These are phyloP conservation scores for Bruguiera parviflora DNA, from an alignment of 345 rosid genomes.

Conservation along the genomic window DNA sequence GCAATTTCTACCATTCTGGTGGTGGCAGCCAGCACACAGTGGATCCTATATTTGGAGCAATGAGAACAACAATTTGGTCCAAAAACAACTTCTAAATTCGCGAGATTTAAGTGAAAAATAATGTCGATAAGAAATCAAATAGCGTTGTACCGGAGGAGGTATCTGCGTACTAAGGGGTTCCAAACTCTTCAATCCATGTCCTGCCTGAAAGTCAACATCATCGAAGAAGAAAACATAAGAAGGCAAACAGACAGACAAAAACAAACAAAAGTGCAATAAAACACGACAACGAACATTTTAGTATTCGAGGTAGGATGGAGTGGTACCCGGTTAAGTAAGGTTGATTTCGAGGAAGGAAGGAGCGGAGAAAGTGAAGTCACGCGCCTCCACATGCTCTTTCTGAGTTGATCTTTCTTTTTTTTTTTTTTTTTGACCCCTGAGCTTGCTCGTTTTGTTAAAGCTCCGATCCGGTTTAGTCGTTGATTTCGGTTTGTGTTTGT, in stretches of 20 bases:
- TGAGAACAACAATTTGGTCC: not conserved
- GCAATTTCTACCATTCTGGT: not conserved
- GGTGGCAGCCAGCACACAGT: not conserved
- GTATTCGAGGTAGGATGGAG: not conserved
- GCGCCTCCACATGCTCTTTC: slow-evolving; percentile 68
- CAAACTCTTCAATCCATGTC: slow-evolving; percentile 32
- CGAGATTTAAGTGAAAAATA: too few relatives aligned
- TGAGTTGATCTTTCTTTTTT: not conserved
- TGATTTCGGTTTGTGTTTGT: slow-evolving; percentile 7
- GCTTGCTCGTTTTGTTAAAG: not conserved
- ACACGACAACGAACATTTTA: not conserved
- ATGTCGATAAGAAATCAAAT: not conserved
- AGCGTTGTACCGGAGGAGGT: slow-evolving; percentile 37
- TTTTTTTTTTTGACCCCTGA: not conserved
- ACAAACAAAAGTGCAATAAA: not conserved
- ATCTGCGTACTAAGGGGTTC: slow-evolving; percentile 40
- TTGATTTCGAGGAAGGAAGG: slow-evolving; percentile 45
- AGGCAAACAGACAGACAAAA: not conserved
- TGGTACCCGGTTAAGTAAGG: slow-evolving; percentile 43
- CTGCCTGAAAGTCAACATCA: slow-evolving; percentile 29
- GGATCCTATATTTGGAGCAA: not conserved
- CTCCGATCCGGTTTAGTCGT: not conserved
- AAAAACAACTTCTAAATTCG: too few relatives aligned
- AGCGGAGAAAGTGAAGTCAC: slow-evolving; percentile 55
- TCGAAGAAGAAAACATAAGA: slow-evolving; percentile 5